Evolutionary conservation across 345 rosid species (phyloP).

Genomic region (Syzygium aqueum): DNA sequence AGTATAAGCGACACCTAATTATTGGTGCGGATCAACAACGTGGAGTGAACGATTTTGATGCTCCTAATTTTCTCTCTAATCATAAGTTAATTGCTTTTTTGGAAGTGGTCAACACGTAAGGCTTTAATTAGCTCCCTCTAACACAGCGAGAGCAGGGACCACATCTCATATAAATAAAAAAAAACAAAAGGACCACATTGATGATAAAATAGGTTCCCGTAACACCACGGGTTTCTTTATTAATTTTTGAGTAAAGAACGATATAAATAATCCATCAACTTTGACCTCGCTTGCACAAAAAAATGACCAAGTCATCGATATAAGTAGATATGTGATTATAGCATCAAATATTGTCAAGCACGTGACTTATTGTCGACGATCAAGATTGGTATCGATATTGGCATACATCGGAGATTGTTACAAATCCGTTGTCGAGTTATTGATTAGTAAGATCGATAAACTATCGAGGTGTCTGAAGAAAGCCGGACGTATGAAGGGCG

Average conservation of each 20-base stretch:
- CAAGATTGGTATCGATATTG: neutral
- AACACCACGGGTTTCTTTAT: too few relatives aligned
- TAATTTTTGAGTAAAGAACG: too few relatives aligned
- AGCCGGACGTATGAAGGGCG: neutral
- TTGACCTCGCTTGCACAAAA: neutral
- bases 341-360: neutral
- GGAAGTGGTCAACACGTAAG: too few relatives aligned
- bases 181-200: too few relatives aligned
- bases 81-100: neutral
- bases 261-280: too few relatives aligned
- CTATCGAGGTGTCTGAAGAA: neutral
- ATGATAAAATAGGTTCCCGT: too few relatives aligned
- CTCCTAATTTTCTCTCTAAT: neutral
- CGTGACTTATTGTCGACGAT: neutral
- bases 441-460: too few relatives aligned
- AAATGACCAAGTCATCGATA: fast-evolving
- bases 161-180: neutral
- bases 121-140: neutral
- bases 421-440: neutral
- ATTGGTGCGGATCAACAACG: neutral
- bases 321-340: neutral
- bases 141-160: neutral
- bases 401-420: neutral
- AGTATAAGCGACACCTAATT: neutral
- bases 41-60: neutral